phyloP scores from a whole-genome alignment of 176 grass and related monocot species.

The Urochloa ruziziensis region DNA sequence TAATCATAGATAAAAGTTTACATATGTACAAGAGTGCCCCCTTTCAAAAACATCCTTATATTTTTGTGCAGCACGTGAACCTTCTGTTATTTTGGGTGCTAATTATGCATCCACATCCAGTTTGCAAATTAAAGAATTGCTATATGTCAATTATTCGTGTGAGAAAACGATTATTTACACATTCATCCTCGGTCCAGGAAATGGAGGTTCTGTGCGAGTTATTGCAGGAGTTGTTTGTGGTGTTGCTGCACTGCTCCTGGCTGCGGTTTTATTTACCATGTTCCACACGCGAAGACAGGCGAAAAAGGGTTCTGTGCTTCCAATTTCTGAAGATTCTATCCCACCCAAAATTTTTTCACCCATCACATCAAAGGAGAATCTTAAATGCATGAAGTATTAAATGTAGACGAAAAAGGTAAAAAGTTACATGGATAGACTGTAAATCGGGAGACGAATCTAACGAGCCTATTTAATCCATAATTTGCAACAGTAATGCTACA shows the following conservation, averaged over 20 bases:
- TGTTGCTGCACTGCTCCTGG: constrained; percentile 42
- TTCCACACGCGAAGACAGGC: constrained; percentile 63
- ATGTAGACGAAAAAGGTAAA: no score
- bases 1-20: no score
- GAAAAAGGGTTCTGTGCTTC: constrained; percentile 41
- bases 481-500: no score
- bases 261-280: constrained; percentile 26
- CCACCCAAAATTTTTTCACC: no score
- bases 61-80: constrained; percentile 69
- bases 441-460: no score
- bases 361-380: no score
- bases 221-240: constrained; percentile 64
- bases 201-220: constrained; percentile 36
- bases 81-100: constrained; percentile 30
- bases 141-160: background rate
- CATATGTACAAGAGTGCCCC: no score
- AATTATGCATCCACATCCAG: constrained; percentile 23
- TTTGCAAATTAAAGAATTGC: constrained; percentile 19
- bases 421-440: no score
- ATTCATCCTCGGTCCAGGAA: constrained; percentile 18
- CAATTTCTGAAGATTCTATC: constrained; percentile 55
- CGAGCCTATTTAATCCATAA: no score
- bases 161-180: constrained; percentile 21
- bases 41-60: constrained; percentile 35
- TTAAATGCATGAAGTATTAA: no score